phyloP scores from a whole-genome alignment of 495 filamentous ascomycete genomes.

The Corynascus novoguineensis region DNA sequence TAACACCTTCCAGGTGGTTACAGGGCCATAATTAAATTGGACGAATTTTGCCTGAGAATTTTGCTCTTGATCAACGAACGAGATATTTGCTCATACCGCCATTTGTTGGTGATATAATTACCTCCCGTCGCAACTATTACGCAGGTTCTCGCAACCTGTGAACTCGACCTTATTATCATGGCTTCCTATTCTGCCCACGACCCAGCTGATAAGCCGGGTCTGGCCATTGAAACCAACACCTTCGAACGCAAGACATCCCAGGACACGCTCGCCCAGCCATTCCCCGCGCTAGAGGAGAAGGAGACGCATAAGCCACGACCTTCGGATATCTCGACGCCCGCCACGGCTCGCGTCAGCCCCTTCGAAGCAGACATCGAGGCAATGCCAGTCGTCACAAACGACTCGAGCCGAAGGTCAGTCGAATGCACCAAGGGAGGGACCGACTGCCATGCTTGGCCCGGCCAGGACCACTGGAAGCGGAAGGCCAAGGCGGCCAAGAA shows the following conservation, averaged over 20 bases:
- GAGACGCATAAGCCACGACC: constrained; percentile 23
- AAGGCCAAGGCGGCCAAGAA: constrained; percentile 46
- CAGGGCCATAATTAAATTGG: not conserved
- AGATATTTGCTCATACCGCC: not conserved
- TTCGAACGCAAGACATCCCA: constrained; percentile 24
- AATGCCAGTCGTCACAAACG: constrained; percentile 31
- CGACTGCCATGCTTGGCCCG: constrained; percentile 47
- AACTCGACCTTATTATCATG: constrained; percentile 18
- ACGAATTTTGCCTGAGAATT: not conserved
- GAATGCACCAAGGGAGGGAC: constrained; percentile 28
- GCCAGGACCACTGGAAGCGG: constrained; percentile 45
- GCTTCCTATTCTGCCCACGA: constrained; percentile 22
- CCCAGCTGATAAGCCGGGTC: constrained; percentile 26
- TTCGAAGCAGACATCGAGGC: constrained; percentile 48
- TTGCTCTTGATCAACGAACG: not conserved
- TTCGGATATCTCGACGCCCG: constrained; percentile 36
- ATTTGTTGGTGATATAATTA: constrained; percentile 24
- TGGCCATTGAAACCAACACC: constrained; percentile 31
- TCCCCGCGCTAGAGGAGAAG: constrained; percentile 28
- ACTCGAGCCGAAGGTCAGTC: constrained; percentile 30
- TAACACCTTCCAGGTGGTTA: constrained; percentile 16
- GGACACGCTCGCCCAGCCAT: constrained; percentile 22
- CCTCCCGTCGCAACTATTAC: constrained; percentile 16
- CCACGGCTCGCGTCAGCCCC: constrained; percentile 34
- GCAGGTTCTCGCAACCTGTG: not conserved